These are phyloP conservation scores for Suillus clintonianus DNA, from an alignment of 768 basidiomycete species.

Conservation along the genomic window DNA sequence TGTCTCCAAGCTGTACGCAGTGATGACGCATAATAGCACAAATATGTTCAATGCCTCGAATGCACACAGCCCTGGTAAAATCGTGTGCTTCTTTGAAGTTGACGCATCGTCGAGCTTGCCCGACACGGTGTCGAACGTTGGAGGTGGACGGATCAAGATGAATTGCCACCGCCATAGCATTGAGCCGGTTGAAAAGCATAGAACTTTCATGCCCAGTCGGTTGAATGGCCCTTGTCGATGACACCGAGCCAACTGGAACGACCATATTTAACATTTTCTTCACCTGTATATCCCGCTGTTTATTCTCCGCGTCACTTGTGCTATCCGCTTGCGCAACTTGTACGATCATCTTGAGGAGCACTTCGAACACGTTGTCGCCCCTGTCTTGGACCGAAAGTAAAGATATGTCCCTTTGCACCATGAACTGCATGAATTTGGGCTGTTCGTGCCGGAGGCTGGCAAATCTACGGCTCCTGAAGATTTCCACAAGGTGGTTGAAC, in stretches of 20 bases:
- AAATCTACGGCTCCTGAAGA: constrained; percentile 79
- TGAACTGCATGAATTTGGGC: constrained; percentile 72
- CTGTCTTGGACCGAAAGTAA: constrained; percentile 51
- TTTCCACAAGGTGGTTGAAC: constrained; percentile 64
- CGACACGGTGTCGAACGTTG: constrained; percentile 53
- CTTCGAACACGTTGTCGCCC: constrained; percentile 71
- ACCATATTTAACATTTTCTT: constrained; percentile 74
- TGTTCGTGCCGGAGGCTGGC: constrained; percentile 64
- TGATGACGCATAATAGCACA: constrained; percentile 61
- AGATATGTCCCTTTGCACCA: constrained; percentile 54
- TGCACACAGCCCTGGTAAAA: constrained; percentile 64
- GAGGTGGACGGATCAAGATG: constrained; percentile 59
- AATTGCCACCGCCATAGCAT: constrained; percentile 68
- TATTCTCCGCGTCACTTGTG: constrained; percentile 29
- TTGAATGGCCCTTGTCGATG: constrained; percentile 56
- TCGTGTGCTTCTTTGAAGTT: constrained; percentile 65
- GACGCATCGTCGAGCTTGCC: constrained; percentile 68
- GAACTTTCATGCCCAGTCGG: constrained; percentile 61
- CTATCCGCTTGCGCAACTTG: constrained; percentile 47
- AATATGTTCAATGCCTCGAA: constrained; percentile 75
- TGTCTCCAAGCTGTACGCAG: constrained; percentile 47
- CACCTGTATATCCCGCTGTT: constrained; percentile 43
- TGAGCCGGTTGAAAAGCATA: constrained; percentile 81
- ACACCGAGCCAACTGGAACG: constrained; percentile 69
- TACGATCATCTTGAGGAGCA: constrained; percentile 83